A percentile compares a stretch with the other conserved stretches of the same genome.
Evolutionary conservation across 2,329 filamentous ascomycete genomes (phyloP).

Genomic region (Allantophomopsis lycopodina): DNA sequence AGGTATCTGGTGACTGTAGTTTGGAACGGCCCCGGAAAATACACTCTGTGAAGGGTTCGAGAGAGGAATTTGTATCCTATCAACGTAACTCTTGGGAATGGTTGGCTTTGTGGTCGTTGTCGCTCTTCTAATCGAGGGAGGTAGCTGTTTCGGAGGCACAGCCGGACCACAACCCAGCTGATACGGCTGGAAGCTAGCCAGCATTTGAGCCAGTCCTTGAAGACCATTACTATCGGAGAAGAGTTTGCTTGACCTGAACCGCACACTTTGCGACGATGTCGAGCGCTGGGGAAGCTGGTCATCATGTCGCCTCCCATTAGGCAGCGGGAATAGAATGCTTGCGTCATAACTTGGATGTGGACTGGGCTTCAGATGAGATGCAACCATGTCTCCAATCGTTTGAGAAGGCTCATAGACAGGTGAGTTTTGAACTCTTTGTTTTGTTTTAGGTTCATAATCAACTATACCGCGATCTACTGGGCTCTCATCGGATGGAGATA

Average conservation of each 20-base stretch:
- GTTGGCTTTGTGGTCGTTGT: too few species aligned
- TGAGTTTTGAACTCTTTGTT: background rate
- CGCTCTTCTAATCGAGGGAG: too few species aligned
- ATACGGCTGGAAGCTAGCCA: too few species aligned
- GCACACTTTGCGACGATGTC: background rate
- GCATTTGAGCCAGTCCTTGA: background rate
- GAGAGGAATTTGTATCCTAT: too few species aligned
- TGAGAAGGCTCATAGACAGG: background rate
- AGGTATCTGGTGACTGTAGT: slow-evolving; percentile 5
- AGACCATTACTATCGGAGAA: background rate
- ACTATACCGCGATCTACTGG: background rate
- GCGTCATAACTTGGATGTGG: background rate
- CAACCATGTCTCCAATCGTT: background rate
- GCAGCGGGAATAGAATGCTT: background rate
- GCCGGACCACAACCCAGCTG: too few species aligned
- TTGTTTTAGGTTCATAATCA: background rate
- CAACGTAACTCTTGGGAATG: too few species aligned
- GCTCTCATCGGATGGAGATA: too few species aligned
- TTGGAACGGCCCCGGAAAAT: too few species aligned
- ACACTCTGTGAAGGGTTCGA: too few species aligned
- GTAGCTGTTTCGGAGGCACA: too few species aligned
- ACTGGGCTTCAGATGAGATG: background rate
- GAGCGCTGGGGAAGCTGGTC: background rate
- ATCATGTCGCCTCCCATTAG: background rate
- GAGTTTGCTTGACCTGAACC: background rate